A percentile compares a stretch with the other conserved stretches of the same genome.
These are phyloP conservation scores for Trichoderma koningii DNA, from an alignment of 2,329 filamentous ascomycete species.

Conservation along the genomic window DNA sequence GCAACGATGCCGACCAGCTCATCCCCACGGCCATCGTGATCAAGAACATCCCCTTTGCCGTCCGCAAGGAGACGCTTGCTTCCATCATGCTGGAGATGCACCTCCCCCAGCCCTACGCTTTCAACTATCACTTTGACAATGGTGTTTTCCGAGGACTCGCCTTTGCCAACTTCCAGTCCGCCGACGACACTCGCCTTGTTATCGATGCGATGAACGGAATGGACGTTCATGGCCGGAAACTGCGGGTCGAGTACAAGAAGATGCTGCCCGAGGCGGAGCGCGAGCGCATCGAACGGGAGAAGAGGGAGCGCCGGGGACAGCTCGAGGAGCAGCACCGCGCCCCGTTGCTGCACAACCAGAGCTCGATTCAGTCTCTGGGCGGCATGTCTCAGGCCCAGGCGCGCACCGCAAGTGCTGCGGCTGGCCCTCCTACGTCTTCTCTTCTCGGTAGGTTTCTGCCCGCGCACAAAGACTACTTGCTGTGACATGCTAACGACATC, in stretches of 20 bases:
- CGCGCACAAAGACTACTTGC: not conserved
- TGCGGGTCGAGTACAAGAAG: slow-evolving; percentile 98
- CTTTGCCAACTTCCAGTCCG: slow-evolving; percentile 96
- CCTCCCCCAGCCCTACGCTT: slow-evolving; percentile 92
- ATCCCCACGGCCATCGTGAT: slow-evolving; percentile 99
- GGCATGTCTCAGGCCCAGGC: slow-evolving; percentile 65
- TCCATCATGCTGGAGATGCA: slow-evolving; percentile 92
- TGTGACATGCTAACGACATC: slow-evolving; percentile 19
- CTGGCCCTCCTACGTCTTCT: slow-evolving; percentile 29
- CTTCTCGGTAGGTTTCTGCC: slow-evolving; percentile 45
- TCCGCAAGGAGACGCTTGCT: slow-evolving; percentile 94
- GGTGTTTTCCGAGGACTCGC: slow-evolving; percentile 94
- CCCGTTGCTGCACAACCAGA: slow-evolving; percentile 76
- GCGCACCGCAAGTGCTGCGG: slow-evolving; percentile 40
- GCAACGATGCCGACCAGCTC: slow-evolving; percentile 73
- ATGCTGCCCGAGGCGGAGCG: slow-evolving; percentile 95
- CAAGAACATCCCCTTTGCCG: slow-evolving; percentile 98
- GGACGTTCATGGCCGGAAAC: slow-evolving; percentile 89
- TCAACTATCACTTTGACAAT: slow-evolving; percentile 99
- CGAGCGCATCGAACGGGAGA: slow-evolving; percentile 94
- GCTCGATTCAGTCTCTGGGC: slow-evolving; percentile 79
- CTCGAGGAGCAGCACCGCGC: slow-evolving; percentile 93
- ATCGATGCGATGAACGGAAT: slow-evolving; percentile 95
- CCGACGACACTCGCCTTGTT: slow-evolving; percentile 88
- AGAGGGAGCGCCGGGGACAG: slow-evolving; percentile 92